Evolutionary conservation across 352 stramenopile species (phyloP), one percentile per base, ranked within the genome.

Genomic region (Globisporangium carolinianum): DNA sequence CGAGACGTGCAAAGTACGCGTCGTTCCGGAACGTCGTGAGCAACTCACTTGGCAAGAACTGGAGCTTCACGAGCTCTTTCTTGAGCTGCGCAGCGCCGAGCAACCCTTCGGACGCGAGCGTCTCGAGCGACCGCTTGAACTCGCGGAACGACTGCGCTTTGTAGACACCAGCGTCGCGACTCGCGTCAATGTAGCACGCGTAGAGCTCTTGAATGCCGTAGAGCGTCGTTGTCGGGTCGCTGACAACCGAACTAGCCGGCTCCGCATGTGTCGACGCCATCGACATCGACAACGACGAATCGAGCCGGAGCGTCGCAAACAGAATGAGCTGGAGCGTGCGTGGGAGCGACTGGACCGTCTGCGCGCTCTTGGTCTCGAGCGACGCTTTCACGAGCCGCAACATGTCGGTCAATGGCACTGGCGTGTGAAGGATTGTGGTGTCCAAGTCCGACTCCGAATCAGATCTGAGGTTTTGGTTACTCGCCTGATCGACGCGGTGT

Each of bases 261-360:
- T 63, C 70, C 17, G 71, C 51, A 15, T n/a, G 55, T 32, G 3
- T 3, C 24, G 24, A 32, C 24, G 24, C 24, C 24, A 32, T 32
- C 0, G 24, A 32, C 24, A 32, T 32, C 24, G 24, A 32, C 24
- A 32, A 32, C 24, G 24, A 32, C 24, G 24, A 32, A 8, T 51
- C 63, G 43, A 86, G 58, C 47, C 73, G 67, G 0, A 74, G 86
- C 38, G 75, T 85, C 9, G 82, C 77, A 53, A 90, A 89, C 35
- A 91, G 66, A 53, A 92, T 87, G 76, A 94, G 86, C 63, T 93
- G 80, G 18, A 91, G 64, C 57, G 87, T 91, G 39, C 85, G 76
- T 12, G 85, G 85, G 39, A 93, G 63, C 32, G 79, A 81, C 32
- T 78, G 66, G 7, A 91, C 71, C 51, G 76, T 69, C 47, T 66